Evolutionary conservation across 768 basidiomycete genomes (phyloP), one percentile per base, ranked within the genome.

Genomic region (Tylopilus sp.): DNA sequence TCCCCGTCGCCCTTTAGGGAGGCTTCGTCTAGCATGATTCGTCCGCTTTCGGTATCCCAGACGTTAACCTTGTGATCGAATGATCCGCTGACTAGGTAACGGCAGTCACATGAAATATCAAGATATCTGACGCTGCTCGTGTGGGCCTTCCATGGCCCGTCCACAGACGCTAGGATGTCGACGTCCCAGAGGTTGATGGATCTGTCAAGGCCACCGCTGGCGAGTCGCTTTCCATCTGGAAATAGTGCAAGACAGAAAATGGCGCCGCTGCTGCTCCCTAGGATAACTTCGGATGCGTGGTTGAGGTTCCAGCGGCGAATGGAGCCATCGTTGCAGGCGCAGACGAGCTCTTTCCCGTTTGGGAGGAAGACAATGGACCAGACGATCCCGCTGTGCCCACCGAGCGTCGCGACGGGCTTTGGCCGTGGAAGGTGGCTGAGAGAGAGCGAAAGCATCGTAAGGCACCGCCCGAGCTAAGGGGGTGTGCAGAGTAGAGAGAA

Each of bases 31-130:
- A 55, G 59, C 47, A 65, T 57, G 48, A 64, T 36, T 43, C 41
- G 47, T 47, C 66, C 63, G 28, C 44, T 66, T 60, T 54, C 48
- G 48, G 65, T 62, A 54, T 68, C 56, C 66, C 66, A 66, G 40
- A 66, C 11, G 58, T 62, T 68, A 30, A 68, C 41, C 18, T 56
- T 66, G 59, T 65, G 63, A 66, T 66, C 64, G 51, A 67, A 65
- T 42, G 66, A 66, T 55, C 64, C 64, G 31, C 66, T 66, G 6
- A 47, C 57, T 31, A 65, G 18, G 65, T 65, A 65, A 48, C 59
- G 62, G 38, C 62, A 55, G 62, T 67, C 65, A 21, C 50, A 57
- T 40, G 64, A 65, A 43, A 65, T 35, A 48, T 65, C 64, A 15
- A 65, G 55, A 45, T 62, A 65, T 52, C 64, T 64, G 49, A 65